phyloP scores from a whole-genome alignment of 2,329 filamentous ascomycete species.

The Aspergillus novofumigatus region DNA sequence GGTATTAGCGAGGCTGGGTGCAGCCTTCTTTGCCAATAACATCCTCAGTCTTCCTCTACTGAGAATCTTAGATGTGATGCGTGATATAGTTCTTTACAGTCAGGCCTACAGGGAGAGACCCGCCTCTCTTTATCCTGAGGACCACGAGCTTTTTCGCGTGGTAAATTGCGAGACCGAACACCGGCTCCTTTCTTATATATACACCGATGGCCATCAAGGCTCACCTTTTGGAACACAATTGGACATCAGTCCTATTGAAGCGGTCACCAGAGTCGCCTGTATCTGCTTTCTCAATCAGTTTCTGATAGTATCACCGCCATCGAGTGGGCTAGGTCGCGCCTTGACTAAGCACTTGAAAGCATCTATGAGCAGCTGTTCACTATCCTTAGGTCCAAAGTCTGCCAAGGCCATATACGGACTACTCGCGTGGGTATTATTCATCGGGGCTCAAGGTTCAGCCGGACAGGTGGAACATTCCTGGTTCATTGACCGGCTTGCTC shows the following conservation, averaged over 20 bases:
- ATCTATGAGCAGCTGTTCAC: constrained; percentile 17
- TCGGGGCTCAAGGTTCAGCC: constrained; percentile 30
- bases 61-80: constrained; percentile 22
- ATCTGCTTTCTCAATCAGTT: constrained; percentile 30
- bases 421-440: constrained; percentile 30
- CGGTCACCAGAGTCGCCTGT: constrained; percentile 26
- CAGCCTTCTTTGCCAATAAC: constrained; percentile 24
- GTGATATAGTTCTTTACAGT: constrained; percentile 32
- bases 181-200: constrained; percentile 36
- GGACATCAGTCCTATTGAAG: constrained; percentile 25
- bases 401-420: constrained; percentile 20
- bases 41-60: constrained; percentile 27
- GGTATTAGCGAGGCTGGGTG: constrained; percentile 21
- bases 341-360: constrained; percentile 28
- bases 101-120: constrained; percentile 22
- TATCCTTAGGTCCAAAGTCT: constrained; percentile 11
- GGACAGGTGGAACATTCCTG: constrained; percentile 25
- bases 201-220: constrained; percentile 7
- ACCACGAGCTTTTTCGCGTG: constrained; percentile 31
- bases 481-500: constrained; percentile 28
- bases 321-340: constrained; percentile 31
- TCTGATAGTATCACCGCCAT: constrained; percentile 31
- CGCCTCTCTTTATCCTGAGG: constrained; percentile 16
- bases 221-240: background rate
- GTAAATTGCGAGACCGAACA: constrained; percentile 35